Evolutionary conservation across 441 rosid genomes (phyloP).

Genomic region (Pelargonium myrrhifolium): DNA sequence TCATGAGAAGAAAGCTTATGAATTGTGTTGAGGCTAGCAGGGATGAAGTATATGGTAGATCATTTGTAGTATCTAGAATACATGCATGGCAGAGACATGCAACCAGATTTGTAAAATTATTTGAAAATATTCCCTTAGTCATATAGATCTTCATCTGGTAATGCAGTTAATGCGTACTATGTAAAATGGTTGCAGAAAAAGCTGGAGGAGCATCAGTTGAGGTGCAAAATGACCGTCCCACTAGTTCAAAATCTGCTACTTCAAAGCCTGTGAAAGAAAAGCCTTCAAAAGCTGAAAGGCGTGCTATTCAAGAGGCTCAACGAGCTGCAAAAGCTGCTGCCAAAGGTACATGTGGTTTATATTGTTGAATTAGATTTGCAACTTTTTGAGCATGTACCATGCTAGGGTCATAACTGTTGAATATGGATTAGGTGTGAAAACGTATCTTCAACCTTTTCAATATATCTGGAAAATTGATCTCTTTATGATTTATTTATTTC

Average conservation of each 20-base stretch:
- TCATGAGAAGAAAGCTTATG: background rate
- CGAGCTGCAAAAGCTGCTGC: conserved; percentile 32
- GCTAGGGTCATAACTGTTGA: no score
- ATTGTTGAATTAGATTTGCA: background rate
- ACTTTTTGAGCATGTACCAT: background rate
- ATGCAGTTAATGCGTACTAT: background rate
- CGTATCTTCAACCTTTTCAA: no score
- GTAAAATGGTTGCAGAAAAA: conserved; percentile 13
- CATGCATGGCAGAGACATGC: background rate
- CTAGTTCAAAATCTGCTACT: conserved; percentile 8
- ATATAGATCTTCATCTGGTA: background rate
- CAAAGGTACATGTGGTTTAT: conserved; percentile 32
- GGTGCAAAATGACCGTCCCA: conserved; percentile 19
- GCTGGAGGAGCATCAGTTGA: conserved; percentile 15
- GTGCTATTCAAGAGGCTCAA: conserved; percentile 28
- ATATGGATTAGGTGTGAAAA: no score
- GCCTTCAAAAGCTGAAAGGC: conserved; percentile 26
- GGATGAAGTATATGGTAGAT: background rate
- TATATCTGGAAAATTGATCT: no score
- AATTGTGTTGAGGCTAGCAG: background rate
- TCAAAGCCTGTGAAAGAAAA: conserved; percentile 21
- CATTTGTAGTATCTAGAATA: background rate
- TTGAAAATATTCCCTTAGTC: background rate
- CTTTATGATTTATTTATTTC: background rate
- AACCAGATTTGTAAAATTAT: background rate